Conservation (phyloP, 768 basidiomycete species). For the Rubroboletus satanas region DNA sequence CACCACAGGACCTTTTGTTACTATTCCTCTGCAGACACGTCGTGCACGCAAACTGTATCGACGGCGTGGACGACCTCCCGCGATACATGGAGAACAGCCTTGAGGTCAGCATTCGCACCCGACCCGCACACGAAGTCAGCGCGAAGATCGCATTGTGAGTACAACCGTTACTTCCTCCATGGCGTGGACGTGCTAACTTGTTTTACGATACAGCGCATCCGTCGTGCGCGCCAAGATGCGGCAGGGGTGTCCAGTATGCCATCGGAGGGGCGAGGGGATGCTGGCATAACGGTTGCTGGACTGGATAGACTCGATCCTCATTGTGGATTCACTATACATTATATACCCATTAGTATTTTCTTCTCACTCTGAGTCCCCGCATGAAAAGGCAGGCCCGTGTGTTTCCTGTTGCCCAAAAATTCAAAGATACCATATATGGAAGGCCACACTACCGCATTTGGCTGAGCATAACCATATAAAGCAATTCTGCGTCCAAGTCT, state of each 20-base stretch:
- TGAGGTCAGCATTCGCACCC: constrained; percentile 39
- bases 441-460: not conserved
- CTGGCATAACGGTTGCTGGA: constrained; percentile 1
- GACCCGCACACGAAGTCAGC: constrained; percentile 45
- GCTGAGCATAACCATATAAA: not conserved
- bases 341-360: constrained; percentile 9
- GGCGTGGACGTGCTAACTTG: not conserved
- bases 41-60: constrained; percentile 76
- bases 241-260: constrained; percentile 78
- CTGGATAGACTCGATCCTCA: constrained; percentile 5
- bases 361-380: not conserved
- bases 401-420: not conserved
- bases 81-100: constrained; percentile 51
- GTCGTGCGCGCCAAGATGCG: constrained; percentile 60
- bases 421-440: not conserved
- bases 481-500: constrained; percentile 6
- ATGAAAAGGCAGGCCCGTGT: not conserved
- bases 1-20: constrained; percentile 57
- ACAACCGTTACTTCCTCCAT: not conserved
- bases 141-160: constrained; percentile 79
- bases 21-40: constrained; percentile 87
- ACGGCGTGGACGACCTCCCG: constrained; percentile 61
- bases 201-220: constrained; percentile 50
- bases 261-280: constrained; percentile 50
- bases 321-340: constrained; percentile 4